Conservation (phyloP, 148 eudicot genomes). For the Rhododendron molle region DNA sequence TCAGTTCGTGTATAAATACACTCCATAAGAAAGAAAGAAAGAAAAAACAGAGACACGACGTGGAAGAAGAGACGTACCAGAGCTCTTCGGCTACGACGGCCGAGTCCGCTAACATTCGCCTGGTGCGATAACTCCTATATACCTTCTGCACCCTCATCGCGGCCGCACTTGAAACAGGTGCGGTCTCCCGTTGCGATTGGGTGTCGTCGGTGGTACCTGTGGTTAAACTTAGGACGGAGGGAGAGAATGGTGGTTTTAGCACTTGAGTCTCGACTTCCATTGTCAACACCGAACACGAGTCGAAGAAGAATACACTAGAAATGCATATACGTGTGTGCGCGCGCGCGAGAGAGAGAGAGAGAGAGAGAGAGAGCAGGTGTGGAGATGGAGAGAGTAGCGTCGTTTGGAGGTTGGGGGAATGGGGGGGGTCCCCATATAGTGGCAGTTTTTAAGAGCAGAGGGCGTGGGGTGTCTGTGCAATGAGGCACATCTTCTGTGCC, state of each 20-base stretch:
- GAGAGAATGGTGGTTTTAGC: neutral
- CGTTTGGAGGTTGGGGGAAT: neutral
- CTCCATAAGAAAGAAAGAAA: no score
- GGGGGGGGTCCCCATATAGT: no score
- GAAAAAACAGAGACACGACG: neutral
- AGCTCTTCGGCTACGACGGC: neutral
- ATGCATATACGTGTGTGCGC: neutral
- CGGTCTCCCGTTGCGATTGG: neutral
- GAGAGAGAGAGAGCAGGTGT: neutral
- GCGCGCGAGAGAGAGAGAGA: neutral
- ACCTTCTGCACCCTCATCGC: conserved; percentile 4
- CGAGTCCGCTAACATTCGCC: neutral
- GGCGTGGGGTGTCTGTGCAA: neutral
- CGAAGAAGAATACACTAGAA: neutral
- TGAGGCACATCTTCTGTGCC: no score
- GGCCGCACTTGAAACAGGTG: neutral
- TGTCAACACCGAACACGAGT: neutral
- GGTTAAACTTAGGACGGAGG: neutral
- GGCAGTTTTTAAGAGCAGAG: neutral
- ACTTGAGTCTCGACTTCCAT: conserved; percentile 36
- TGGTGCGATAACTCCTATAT: neutral
- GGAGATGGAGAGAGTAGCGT: neutral
- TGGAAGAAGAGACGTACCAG: neutral
- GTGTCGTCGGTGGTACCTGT: neutral
- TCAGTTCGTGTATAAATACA: neutral